Percentiles rank a stretch among this genome's conserved stretches.
phyloP scores from a whole-genome alignment of 768 basidiomycete species.

The Mycena filopes region DNA sequence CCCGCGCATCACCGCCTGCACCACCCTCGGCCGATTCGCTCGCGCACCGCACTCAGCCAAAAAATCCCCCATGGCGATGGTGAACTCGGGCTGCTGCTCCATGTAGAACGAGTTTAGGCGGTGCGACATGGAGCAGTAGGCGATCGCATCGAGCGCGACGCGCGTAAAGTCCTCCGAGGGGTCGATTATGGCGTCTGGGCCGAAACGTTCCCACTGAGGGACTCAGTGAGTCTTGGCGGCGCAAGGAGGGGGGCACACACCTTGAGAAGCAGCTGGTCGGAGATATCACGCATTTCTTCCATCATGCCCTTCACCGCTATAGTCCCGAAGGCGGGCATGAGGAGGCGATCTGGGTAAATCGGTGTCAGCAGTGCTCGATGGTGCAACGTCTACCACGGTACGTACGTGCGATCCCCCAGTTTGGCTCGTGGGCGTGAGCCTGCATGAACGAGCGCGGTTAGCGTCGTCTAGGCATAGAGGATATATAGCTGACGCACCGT shows the following conservation, averaged over 20 bases:
- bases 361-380: too few species aligned
- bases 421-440: constrained; percentile 54
- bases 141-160: constrained; percentile 58
- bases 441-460: constrained; percentile 6
- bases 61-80: constrained; percentile 53
- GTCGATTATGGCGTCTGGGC: constrained; percentile 52
- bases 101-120: constrained; percentile 59
- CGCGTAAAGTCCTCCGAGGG: constrained; percentile 60
- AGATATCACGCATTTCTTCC: constrained; percentile 58
- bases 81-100: constrained; percentile 51
- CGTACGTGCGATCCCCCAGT: constrained; percentile 59
- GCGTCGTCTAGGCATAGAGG: background rate
- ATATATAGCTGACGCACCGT: constrained; percentile 44
- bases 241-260: too few species aligned
- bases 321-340: constrained; percentile 51
- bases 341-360: constrained; percentile 41
- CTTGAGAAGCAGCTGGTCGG: constrained; percentile 53
- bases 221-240: too few species aligned
- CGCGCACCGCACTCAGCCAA: constrained; percentile 50
- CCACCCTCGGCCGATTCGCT: constrained; percentile 46
- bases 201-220: constrained; percentile 55
- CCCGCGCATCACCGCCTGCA: constrained; percentile 47
- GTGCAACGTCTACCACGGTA: background rate
- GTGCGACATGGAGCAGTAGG: constrained; percentile 55
- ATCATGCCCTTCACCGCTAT: constrained; percentile 57